Conservation (phyloP, 73 alveolate genomes). For the Breviolum minutum region DNA sequence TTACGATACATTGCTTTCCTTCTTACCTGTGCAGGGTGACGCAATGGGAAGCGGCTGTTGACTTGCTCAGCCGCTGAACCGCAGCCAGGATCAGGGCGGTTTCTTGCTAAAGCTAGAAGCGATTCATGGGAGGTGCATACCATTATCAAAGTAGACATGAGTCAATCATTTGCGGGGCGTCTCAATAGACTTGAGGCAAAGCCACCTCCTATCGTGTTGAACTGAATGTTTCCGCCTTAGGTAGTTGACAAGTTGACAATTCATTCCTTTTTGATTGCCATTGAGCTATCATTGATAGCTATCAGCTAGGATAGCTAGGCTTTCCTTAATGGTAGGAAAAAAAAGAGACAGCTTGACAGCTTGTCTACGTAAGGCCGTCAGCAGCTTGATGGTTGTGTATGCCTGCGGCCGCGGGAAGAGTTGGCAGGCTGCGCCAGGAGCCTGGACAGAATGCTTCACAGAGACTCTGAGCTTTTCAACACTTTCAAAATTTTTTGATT, state of each 20-base stretch:
- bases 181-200: not conserved
- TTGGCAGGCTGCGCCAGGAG: conserved; percentile 49
- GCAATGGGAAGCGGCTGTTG: conserved; percentile 42
- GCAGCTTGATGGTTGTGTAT: conserved; percentile 42
- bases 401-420: conserved; percentile 47
- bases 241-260: not conserved
- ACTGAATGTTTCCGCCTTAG: not conserved
- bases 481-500: too few relatives aligned
- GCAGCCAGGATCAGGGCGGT: not conserved
- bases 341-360: too few relatives aligned
- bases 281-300: not conserved
- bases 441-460: not conserved
- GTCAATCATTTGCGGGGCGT: not conserved
- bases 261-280: not conserved
- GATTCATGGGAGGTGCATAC: not conserved
- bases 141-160: not conserved
- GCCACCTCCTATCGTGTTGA: not conserved
- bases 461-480: not conserved
- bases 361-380: conserved; percentile 32
- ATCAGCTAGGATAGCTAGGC: too few relatives aligned
- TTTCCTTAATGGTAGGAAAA: too few relatives aligned
- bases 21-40: conserved; percentile 9
- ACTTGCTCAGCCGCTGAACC: conserved; percentile 30
- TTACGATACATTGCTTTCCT: not conserved
- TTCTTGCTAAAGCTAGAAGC: not conserved